Base-by-base conservation (phyloP, 768 basidiomycete species). In the Postia placenta region DNA sequence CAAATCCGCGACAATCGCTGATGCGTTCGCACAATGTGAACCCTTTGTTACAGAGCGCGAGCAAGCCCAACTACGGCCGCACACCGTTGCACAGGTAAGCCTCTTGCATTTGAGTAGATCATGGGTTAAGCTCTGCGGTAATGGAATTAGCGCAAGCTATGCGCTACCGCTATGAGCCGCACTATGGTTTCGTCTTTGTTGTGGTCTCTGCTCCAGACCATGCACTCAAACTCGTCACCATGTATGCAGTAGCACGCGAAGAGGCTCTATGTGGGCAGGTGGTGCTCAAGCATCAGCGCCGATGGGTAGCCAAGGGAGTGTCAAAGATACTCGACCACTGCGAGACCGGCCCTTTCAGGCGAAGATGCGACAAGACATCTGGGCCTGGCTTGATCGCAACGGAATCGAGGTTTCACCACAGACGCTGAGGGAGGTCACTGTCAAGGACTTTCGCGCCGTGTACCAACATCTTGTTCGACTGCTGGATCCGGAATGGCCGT, bases 361-460 rank as follows among this genome's bases (percentile, higher is more conserved):
- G 17, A 80, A 81, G 63, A 84, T 87, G 81, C 74, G 84, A 39
- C 79, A 87, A 61, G 82, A 89, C n/a, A 82, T 95, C 55, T 68
- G 76, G 42, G 71, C 69, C 23, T 95, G 83, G 70, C 73, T 95
- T 17, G 76, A 80, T 56, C 65, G 67, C 24, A 73, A 74, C n/a
- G 80, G 79, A 5, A 85, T 80, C 51, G 83, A 85, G 12, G 80
- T 92, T 23, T 72, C 78, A 2, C 75, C 81, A 63, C 76, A 82
- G 48, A 81, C 81, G 2, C 70, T 96, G 3, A 70, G 75, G 40
- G 87, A 82, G 41, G 91, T 94, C 40, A 88, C 90, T 3, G 83
- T 81, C 15, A 89, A 90, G 56, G 92, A 94, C 54, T 97, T 90
- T 60, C 81, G 89, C 24, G 70, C 76, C 1, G 87, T 97, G 36